Conservation (phyloP, 352 stramenopile genomes). For the Phytopythium aichiense region DNA sequence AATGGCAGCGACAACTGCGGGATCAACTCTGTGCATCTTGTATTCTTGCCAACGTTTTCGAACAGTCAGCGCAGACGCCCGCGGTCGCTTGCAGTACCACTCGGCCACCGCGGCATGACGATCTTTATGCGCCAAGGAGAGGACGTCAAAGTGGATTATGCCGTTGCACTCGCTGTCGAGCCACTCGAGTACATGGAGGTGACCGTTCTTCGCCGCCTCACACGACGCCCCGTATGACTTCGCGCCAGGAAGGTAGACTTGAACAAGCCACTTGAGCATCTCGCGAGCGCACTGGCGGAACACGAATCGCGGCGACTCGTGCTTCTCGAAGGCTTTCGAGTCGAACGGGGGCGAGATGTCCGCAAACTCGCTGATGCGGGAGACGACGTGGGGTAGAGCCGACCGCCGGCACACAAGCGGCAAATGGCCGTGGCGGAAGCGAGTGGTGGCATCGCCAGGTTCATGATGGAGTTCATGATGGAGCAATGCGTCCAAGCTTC, state of each 20-base stretch:
- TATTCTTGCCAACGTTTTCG: neutral
- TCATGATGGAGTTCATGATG: too few relatives aligned
- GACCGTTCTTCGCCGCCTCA: neutral
- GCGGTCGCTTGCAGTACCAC: neutral
- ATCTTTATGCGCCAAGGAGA: neutral
- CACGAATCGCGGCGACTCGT: neutral
- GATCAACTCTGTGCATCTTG: neutral
- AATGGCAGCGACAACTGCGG: neutral
- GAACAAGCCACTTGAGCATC: neutral
- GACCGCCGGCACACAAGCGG: neutral
- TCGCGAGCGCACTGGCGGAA: neutral
- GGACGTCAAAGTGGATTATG: neutral
- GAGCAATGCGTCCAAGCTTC: too few relatives aligned
- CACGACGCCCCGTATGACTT: neutral
- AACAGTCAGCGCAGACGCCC: neutral
- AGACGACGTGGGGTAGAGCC: neutral
- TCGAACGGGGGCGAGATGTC: neutral
- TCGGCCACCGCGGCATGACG: neutral
- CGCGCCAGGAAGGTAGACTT: neutral
- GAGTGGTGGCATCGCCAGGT: neutral
- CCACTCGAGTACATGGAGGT: neutral
- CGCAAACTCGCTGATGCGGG: neutral
- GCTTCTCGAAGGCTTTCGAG: neutral
- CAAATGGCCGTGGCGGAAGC: neutral
- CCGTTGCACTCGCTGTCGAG: neutral